Conservation (phyloP, 306 rosid genomes). For the Urtica urens region DNA sequence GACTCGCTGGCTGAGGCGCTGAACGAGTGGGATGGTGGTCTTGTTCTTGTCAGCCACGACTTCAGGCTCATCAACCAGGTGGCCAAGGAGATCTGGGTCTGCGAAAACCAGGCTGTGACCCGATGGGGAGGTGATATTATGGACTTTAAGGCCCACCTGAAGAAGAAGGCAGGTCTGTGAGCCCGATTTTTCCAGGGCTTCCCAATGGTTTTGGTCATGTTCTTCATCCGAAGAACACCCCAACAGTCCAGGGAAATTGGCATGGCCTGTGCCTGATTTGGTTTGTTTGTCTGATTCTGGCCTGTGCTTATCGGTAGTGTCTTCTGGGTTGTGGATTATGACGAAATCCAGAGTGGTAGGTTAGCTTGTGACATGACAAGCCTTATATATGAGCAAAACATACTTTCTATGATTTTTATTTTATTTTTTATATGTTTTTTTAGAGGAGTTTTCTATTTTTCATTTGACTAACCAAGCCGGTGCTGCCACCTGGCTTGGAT, state of each 20-base stretch:
- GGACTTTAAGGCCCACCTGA: conserved; percentile 80
- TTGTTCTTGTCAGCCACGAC: conserved; percentile 97
- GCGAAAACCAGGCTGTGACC: conserved; percentile 78
- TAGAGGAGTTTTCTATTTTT: neutral
- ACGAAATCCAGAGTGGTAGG: conserved; percentile 8
- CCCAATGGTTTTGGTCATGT: too few relatives aligned
- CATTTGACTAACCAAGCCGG: conserved; percentile 25
- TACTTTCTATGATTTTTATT: neutral
- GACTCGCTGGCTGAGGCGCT: conserved; percentile 91
- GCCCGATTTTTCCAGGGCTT: conserved; percentile 11
- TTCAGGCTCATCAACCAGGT: conserved; percentile 98
- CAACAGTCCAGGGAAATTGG: too few relatives aligned
- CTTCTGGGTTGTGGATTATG: conserved; percentile 13
- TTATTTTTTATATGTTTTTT: conserved; percentile 13
- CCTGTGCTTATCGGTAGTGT: conserved; percentile 10
- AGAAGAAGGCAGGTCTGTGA: conserved; percentile 66
- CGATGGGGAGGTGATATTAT: conserved; percentile 89
- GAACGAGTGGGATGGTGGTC: conserved; percentile 98
- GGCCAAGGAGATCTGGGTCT: conserved; percentile 93
- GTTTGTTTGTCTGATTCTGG: neutral
- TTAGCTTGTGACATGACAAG: neutral
- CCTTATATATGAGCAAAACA: conserved; percentile 5
- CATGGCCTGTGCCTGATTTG: too few relatives aligned
- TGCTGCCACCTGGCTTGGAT: conserved; percentile 14
- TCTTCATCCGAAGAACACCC: too few relatives aligned